Conservation (phyloP, 2,329 filamentous ascomycete species). For the Pestalotiopsis sp. region DNA sequence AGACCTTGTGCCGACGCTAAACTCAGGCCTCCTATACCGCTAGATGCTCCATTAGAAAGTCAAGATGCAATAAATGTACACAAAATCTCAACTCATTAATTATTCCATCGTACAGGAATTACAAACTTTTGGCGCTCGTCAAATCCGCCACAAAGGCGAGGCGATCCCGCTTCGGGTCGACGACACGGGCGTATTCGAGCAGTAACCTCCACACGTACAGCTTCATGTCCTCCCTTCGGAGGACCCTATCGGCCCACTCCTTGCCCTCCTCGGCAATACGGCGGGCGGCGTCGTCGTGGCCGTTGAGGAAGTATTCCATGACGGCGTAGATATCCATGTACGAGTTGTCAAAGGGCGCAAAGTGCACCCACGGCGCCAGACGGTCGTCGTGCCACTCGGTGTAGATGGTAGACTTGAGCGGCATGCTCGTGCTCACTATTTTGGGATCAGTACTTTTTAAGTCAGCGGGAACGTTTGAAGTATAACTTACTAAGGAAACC, state of each 20-base stretch:
- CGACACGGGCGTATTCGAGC: constrained; percentile 57
- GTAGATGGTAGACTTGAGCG: constrained; percentile 73
- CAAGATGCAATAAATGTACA: not conserved
- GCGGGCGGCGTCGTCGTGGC: constrained; percentile 45
- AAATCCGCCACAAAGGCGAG: constrained; percentile 46
- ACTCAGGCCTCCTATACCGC: not conserved
- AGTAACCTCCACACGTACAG: constrained; percentile 66
- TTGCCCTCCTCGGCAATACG: constrained; percentile 62
- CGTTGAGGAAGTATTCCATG: constrained; percentile 67
- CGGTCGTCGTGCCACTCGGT: constrained; percentile 75
- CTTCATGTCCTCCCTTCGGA: constrained; percentile 66
- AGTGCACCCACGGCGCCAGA: constrained; percentile 71
- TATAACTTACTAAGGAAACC: constrained; percentile 50
- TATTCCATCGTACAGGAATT: not conserved
- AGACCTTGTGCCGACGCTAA: not conserved
- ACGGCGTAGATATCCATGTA: constrained; percentile 68
- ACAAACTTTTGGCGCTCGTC: not conserved
- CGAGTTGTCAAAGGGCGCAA: constrained; percentile 70
- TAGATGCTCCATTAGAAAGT: not conserved
- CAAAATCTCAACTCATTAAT: not conserved
- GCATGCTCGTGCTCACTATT: constrained; percentile 59
- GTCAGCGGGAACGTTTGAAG: not conserved
- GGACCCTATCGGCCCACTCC: constrained; percentile 62
- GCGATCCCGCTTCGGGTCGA: constrained; percentile 34
- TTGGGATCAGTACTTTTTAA: not conserved